Base-by-base conservation (phyloP, 495 filamentous ascomycete genomes). In the Cenococcum geophilum region DNA sequence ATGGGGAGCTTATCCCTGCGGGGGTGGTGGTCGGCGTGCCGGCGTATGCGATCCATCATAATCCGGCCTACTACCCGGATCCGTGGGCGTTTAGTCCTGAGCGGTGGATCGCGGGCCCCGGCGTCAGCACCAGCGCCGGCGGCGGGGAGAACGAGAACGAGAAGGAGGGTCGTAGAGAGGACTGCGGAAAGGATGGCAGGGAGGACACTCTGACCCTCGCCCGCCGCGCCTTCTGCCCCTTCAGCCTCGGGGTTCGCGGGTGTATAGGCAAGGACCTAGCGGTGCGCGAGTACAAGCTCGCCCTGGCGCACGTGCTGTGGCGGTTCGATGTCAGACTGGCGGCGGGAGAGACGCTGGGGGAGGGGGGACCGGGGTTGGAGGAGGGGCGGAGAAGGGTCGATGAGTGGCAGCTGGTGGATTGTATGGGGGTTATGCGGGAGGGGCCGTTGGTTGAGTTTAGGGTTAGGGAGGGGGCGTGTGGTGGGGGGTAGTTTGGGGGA, bases 1-100 rank as follows among this genome's bases (percentile, higher is more conserved):
- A 83, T 48, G 78, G 78, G 5, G 67, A 80, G 4, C 75, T 75
- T 55, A 68, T 85, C 8, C 80, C 79, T 0, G 75, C 69, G 11
- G 80, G 80, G 12, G 80, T 75, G 6, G 62, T 53, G 16, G 59
- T 72, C 21, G 57, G 63, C 32, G 63, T 63, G 0, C 58, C 69
- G 8, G 22, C 51, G 3, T 71, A 69, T 47, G 32, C 60, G 1
- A 16, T 71, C 5, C 66, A 69, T 37, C 69, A 65, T 58, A 62
- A 61, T 18, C 18, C 47, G 21, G 32, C 14, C 1, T 67, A 69
- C 57, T 64, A 54, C 55, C 60, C 63, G 0, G 50, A 62, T 32
- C 64, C 69, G 11, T 67, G 48, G 36, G 4, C 23, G 0, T 71
- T 62, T 49, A 50, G 21, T 10, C 69, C 69, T 5, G 60, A 62